Evolutionary conservation across 2,329 filamentous ascomycete species (phyloP).

Genomic region (Malbranchea cinnamomea): DNA sequence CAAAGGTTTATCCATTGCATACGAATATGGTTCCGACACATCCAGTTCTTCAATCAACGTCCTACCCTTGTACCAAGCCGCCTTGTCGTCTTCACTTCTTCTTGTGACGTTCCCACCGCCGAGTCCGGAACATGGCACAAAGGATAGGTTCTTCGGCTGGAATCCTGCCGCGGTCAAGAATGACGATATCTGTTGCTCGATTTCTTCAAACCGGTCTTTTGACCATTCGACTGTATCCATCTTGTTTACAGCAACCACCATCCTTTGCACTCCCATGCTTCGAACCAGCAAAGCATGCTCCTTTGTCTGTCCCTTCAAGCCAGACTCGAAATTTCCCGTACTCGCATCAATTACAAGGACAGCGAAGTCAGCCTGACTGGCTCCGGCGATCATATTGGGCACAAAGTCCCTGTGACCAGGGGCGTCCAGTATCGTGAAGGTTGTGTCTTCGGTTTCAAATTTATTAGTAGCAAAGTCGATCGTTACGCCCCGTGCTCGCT

Average conservation of each 20-base stretch:
- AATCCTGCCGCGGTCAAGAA: slow-evolving; percentile 78
- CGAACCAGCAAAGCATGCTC: slow-evolving; percentile 83
- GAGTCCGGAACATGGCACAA: slow-evolving; percentile 80
- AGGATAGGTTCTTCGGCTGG: slow-evolving; percentile 62
- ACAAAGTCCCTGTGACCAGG: slow-evolving; percentile 93
- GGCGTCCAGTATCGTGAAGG: slow-evolving; percentile 88
- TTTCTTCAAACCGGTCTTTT: slow-evolving; percentile 67
- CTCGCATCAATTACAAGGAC: slow-evolving; percentile 87
- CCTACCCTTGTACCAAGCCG: slow-evolving; percentile 65
- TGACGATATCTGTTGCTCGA: slow-evolving; percentile 64
- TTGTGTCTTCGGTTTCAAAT: slow-evolving; percentile 76
- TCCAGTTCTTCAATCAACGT: slow-evolving; percentile 79
- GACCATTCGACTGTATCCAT: slow-evolving; percentile 80
- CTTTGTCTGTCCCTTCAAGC: slow-evolving; percentile 81
- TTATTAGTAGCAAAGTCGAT: slow-evolving; percentile 93
- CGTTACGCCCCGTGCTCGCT: slow-evolving; percentile 78
- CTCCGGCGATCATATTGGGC: slow-evolving; percentile 97
- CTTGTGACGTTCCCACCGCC: slow-evolving; percentile 68
- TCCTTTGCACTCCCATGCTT: slow-evolving; percentile 75
- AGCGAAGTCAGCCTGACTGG: slow-evolving; percentile 89
- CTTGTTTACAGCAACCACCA: slow-evolving; percentile 91
- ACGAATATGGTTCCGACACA: slow-evolving; percentile 55
- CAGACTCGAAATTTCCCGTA: slow-evolving; percentile 83
- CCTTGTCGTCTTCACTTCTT: slow-evolving; percentile 32
- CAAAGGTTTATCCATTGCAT: slow-evolving; percentile 62